Evolutionary conservation across 2,329 filamentous ascomycete genomes (phyloP).

Genomic region (Lasiodiplodia sp.): DNA sequence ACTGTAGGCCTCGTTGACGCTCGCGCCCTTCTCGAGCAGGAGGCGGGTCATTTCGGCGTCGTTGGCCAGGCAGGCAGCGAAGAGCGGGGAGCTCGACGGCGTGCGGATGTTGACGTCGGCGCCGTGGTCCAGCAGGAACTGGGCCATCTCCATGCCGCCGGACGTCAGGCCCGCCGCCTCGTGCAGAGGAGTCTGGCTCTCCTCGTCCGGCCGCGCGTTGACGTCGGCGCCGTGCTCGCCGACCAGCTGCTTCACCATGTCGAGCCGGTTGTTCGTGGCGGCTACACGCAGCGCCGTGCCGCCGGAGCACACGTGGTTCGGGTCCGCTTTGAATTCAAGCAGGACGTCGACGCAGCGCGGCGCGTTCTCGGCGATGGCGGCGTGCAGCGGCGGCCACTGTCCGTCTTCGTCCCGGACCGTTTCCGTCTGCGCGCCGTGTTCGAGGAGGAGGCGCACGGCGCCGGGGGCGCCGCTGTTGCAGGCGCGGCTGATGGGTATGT

Average conservation of each 20-base stretch:
- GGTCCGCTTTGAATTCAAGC: neutral
- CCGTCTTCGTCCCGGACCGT: neutral
- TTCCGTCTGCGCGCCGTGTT: neutral
- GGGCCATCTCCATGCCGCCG: neutral
- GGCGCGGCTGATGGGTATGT: neutral
- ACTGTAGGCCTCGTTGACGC: neutral
- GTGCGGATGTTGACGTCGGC: slow-evolving; percentile 4
- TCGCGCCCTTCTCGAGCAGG: neutral
- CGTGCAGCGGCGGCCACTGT: neutral
- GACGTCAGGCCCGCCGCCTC: no score
- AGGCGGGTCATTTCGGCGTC: neutral
- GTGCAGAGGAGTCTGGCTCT: neutral
- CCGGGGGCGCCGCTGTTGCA: neutral
- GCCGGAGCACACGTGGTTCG: neutral
- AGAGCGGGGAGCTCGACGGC: neutral
- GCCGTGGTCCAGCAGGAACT: neutral
- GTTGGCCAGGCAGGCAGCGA: neutral
- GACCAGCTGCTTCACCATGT: neutral
- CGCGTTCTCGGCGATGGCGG: neutral
- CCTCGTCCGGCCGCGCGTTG: neutral
- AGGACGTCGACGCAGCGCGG: neutral
- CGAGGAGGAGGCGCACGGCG: neutral
- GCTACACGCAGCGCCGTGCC: neutral
- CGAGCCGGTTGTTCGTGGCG: neutral
- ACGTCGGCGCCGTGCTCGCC: neutral